phyloP scores from a whole-genome alignment of 1,284 basidiomycete genomes.

The Ustilago lituana region DNA sequence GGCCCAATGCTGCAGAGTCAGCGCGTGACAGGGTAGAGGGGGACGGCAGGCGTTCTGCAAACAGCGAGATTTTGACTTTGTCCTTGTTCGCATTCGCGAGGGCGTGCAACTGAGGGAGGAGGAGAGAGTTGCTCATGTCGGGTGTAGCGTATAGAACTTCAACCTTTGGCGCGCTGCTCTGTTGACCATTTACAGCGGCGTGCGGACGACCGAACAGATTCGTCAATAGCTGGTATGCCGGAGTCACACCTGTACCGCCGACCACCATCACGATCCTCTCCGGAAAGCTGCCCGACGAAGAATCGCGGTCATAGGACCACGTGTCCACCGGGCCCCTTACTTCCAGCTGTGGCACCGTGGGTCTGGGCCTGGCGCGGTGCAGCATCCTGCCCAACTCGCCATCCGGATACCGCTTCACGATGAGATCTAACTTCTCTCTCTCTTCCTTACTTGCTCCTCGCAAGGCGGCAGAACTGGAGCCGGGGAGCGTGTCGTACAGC shows the following conservation, averaged over 20 bases:
- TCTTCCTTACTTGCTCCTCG: background rate
- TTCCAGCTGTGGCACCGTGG: slow-evolving; percentile 26
- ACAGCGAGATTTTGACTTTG: slow-evolving; percentile 25
- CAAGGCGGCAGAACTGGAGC: slow-evolving; percentile 12
- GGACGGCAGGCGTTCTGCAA: slow-evolving; percentile 19
- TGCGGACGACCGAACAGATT: slow-evolving; percentile 28
- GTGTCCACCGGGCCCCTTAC: slow-evolving; percentile 51
- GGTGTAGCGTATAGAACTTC: slow-evolving; percentile 41
- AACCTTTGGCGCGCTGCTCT: slow-evolving; percentile 15
- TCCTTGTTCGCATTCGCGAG: slow-evolving; percentile 19
- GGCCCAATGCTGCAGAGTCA: slow-evolving; percentile 4
- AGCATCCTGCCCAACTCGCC: slow-evolving; percentile 51
- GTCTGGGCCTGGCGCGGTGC: slow-evolving; percentile 20
- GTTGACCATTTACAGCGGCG: too few species aligned
- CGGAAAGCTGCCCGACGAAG: slow-evolving; percentile 3
- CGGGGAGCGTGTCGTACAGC: slow-evolving; percentile 39
- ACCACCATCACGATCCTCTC: slow-evolving; percentile 43
- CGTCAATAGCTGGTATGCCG: slow-evolving; percentile 51
- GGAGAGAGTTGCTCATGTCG: slow-evolving; percentile 19
- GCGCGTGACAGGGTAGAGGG: slow-evolving; percentile 5
- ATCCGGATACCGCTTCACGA: slow-evolving; percentile 53
- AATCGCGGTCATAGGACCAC: slow-evolving; percentile 35
- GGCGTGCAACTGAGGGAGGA: slow-evolving; percentile 39
- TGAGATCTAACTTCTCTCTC: slow-evolving; percentile 21
- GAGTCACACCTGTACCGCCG: slow-evolving; percentile 54